phyloP scores from a whole-genome alignment of 73 alveolate species.

The Tetrahymena borealis region DNA sequence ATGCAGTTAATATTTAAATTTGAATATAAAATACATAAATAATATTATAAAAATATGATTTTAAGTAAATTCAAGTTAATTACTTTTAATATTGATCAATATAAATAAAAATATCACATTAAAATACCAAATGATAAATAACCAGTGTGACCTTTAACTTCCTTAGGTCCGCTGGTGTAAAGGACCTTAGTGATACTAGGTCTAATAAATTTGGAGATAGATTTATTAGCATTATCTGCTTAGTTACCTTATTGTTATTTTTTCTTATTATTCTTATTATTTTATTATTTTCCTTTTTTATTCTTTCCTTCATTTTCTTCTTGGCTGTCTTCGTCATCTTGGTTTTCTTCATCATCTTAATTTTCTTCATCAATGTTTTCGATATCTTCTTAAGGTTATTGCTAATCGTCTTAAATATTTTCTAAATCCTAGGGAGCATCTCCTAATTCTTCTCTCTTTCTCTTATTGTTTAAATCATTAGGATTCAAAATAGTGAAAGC shows the following conservation, averaged over 20 bases:
- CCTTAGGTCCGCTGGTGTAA: constrained; percentile 18
- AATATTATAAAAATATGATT: too few relatives aligned
- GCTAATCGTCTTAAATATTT: neutral
- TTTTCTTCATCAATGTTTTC: constrained; percentile 17
- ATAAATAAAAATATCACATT: neutral
- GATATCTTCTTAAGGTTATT: neutral
- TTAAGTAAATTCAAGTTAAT: neutral
- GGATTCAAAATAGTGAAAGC: neutral
- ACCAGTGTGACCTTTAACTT: constrained; percentile 41
- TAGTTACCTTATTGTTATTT: neutral
- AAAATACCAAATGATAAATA: constrained; percentile 31
- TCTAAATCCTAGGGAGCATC: neutral
- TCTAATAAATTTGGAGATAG: neutral
- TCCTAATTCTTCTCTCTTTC: neutral
- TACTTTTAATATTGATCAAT: neutral
- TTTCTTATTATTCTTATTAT: neutral
- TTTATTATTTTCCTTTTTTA: constrained; percentile 1
- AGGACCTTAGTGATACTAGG: neutral
- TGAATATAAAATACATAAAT: too few relatives aligned
- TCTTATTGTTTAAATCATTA: neutral
- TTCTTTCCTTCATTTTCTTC: neutral
- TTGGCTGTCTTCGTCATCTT: neutral
- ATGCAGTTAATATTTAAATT: too few relatives aligned
- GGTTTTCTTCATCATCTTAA: neutral
- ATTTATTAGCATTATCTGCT: neutral